phyloP scores from a whole-genome alignment of 2,329 filamentous ascomycete species.

The Trichophyton verrucosum region DNA sequence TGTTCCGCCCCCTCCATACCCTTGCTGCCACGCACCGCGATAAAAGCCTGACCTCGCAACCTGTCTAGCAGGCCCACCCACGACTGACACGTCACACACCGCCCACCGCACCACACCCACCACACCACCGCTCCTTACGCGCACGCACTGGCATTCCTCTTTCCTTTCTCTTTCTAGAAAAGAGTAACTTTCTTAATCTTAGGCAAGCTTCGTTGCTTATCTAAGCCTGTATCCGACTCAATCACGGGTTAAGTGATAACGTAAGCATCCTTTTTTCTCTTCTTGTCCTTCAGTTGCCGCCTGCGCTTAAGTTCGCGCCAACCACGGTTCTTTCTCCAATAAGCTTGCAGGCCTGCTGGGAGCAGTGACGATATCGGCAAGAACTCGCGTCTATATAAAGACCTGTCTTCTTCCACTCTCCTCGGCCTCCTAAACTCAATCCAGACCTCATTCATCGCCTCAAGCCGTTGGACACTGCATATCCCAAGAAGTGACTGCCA shows the following conservation, averaged over 20 bases:
- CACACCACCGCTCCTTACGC: background rate
- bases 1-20: conserved; percentile 12
- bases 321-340: background rate
- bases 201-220: background rate
- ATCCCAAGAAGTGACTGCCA: too few species aligned
- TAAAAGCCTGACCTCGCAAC: background rate
- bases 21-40: conserved; percentile 8
- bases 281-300: background rate
- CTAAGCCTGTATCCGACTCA: background rate
- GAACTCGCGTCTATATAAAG: background rate
- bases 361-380: too few species aligned
- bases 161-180: background rate
- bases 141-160: background rate
- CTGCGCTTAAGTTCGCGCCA: background rate
- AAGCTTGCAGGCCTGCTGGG: too few species aligned
- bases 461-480: too few species aligned
- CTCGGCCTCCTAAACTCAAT: too few species aligned
- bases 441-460: too few species aligned
- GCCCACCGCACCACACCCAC: conserved; percentile 7
- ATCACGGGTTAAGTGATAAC: background rate
- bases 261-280: background rate
- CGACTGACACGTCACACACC: conserved; percentile 5
- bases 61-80: background rate
- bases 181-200: background rate
- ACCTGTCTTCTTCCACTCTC: background rate